Conservation (phyloP, 495 filamentous ascomycete species). For the Jackrogersella minutella region DNA sequence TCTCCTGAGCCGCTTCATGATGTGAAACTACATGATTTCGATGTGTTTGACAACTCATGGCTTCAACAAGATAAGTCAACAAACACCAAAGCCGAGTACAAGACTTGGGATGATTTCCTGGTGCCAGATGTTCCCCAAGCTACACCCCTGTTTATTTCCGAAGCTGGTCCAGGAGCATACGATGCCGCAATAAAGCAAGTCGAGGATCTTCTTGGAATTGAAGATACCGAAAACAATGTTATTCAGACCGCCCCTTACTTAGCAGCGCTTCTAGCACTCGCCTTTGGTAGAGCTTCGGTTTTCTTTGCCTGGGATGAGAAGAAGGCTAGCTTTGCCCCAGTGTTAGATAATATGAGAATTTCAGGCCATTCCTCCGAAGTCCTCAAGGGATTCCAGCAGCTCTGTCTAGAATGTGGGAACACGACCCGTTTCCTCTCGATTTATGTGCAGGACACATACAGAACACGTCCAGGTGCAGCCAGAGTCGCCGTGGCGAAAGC, state of each 20-base stretch:
- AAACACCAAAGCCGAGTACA: constrained; percentile 54
- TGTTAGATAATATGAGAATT: constrained; percentile 63
- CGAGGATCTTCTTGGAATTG: constrained; percentile 43
- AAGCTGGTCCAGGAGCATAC: constrained; percentile 75
- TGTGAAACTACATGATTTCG: constrained; percentile 37
- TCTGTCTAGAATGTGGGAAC: constrained; percentile 68
- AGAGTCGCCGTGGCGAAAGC: constrained; percentile 69
- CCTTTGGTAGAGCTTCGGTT: constrained; percentile 80
- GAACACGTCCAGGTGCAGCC: constrained; percentile 55
- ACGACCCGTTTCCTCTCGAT: constrained; percentile 59
- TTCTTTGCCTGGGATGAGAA: constrained; percentile 75
- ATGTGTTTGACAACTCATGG: constrained; percentile 64
- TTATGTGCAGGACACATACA: constrained; percentile 61
- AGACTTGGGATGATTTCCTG: constrained; percentile 78
- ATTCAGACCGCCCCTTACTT: constrained; percentile 61
- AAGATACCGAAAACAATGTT: constrained; percentile 41
- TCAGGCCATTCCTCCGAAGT: constrained; percentile 71
- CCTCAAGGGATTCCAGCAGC: constrained; percentile 63
- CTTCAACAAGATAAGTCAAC: constrained; percentile 44
- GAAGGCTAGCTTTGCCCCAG: constrained; percentile 65
- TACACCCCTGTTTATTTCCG: constrained; percentile 73
- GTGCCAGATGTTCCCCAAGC: constrained; percentile 51
- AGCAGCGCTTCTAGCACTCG: constrained; percentile 72
- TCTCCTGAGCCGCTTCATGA: constrained; percentile 40
- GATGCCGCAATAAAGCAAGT: constrained; percentile 67